These are phyloP conservation scores for Ulota crispa DNA, from an alignment of 225 moss, liverwort and hornwort genomes.

Conservation along the genomic window DNA sequence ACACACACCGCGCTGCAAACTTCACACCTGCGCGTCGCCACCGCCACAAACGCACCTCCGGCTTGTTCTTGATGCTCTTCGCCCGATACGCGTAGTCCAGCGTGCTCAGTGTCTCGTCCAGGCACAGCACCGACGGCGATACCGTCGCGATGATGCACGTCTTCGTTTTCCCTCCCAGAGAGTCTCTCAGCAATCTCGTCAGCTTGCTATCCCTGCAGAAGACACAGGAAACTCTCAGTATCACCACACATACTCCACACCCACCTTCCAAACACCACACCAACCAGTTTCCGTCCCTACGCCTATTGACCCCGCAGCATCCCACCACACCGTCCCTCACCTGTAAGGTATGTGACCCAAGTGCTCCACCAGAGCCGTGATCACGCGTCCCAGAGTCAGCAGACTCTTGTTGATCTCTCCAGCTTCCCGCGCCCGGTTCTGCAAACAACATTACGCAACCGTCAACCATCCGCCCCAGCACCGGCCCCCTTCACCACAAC, in stretches of 20 bases:
- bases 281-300: neutral
- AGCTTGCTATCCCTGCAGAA: slow-evolving; percentile 87
- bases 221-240: neutral
- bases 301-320: neutral
- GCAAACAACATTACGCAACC: slow-evolving; percentile 2
- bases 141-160: slow-evolving; percentile 98
- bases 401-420: slow-evolving; percentile 98
- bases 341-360: slow-evolving; percentile 93
- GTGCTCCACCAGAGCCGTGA: slow-evolving; percentile 93
- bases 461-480: slow-evolving; percentile 1
- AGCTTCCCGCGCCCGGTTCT: slow-evolving; percentile 92
- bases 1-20: neutral
- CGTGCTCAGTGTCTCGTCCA: slow-evolving; percentile 95
- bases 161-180: slow-evolving; percentile 94
- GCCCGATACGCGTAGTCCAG: slow-evolving; percentile 96
- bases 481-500: neutral
- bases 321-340: slow-evolving; percentile 22
- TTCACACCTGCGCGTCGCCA: neutral
- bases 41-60: slow-evolving; percentile 55
- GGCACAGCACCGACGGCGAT: slow-evolving; percentile 87
- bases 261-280: neutral
- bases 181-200: slow-evolving; percentile 84
- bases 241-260: neutral
- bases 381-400: slow-evolving; percentile 91
- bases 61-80: slow-evolving; percentile 93